Base-by-base conservation (phyloP, 768 basidiomycete species). In the Cubamyces lactineus region DNA sequence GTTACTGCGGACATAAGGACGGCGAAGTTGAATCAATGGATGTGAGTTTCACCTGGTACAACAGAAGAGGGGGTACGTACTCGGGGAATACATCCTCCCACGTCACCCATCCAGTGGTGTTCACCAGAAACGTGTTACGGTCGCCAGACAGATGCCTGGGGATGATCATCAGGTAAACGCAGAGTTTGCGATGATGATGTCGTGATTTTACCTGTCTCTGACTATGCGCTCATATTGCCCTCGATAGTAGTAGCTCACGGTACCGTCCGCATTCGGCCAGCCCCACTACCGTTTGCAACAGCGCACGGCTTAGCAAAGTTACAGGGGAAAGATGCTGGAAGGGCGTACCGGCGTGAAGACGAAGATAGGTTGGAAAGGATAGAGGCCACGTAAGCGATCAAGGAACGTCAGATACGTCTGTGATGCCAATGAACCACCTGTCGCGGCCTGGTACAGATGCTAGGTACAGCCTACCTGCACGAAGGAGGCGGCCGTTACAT, bases 71-170 rank as follows among this genome's bases (percentile, higher is more conserved):
- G 5, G 15, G 48, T 15, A 49, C 48, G 48, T 49, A 78, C 78
- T 75, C 77, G 11, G 80, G 77, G 67, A 80, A 83, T 13, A 85
- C 81, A 62, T 86, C 83, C 0, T 67, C 78, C 59, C 66, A 83
- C 1, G 76, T 75, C 19, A 84, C 78, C 83, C 84, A 86, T 4
- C 83, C 83, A 0, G 81, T 84, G 8, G 84, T 82, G 65, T 86
- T 76, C 23, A 86, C 83, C 0, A 85, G 72, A 71, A 80, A 83
- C 19, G 82, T 74, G 61, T 80, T 76, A 57, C 74, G 69, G 69
- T 85, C 84, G 15, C 82, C 83, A 1, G 69, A 80, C 41, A 51
- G 45, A 15, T 57, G 50, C 19, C 63, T 47, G 28, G 42, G 16
- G 43, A n/a, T 39, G 26, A 61, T 48, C 19, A 41, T 38, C 17